Evolutionary conservation across 495 filamentous ascomycete species (phyloP).

Genomic region (Aspergillus bridgeri): DNA sequence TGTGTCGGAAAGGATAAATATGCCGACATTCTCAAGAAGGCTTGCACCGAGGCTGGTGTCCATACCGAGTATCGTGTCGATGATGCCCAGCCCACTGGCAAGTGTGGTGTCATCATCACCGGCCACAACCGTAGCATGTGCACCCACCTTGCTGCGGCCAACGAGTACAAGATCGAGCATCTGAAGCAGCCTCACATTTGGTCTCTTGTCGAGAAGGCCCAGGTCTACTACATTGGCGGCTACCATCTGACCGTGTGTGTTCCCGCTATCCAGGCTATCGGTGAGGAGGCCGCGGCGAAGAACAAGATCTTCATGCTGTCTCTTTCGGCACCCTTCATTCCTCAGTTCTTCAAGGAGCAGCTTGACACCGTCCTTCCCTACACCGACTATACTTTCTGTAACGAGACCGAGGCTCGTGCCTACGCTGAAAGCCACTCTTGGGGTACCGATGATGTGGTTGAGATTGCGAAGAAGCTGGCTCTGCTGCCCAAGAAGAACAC

Average conservation of each 20-base stretch:
- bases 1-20: constrained; percentile 91
- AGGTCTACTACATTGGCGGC: constrained; percentile 88
- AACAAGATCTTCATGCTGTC: constrained; percentile 91
- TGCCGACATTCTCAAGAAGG: constrained; percentile 76
- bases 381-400: constrained; percentile 95
- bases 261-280: constrained; percentile 81
- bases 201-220: constrained; percentile 81
- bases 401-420: constrained; percentile 87
- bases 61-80: constrained; percentile 92
- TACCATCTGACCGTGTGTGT: constrained; percentile 89
- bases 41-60: constrained; percentile 77
- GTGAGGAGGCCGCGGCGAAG: constrained; percentile 79
- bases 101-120: constrained; percentile 95
- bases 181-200: constrained; percentile 88
- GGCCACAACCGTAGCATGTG: constrained; percentile 89
- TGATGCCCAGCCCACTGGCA: constrained; percentile 74
- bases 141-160: constrained; percentile 94
- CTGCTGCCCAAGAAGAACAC: constrained; percentile 87
- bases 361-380: constrained; percentile 80
- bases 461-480: constrained; percentile 83
- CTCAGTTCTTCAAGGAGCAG: constrained; percentile 95
- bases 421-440: constrained; percentile 78
- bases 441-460: constrained; percentile 70
- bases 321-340: constrained; percentile 91
- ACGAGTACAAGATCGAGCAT: constrained; percentile 94